A percentile compares a stretch with the other conserved stretches of the same genome.
Evolutionary conservation across 2,329 filamentous ascomycete genomes (phyloP).

Genomic region (Chaetomium sp.): DNA sequence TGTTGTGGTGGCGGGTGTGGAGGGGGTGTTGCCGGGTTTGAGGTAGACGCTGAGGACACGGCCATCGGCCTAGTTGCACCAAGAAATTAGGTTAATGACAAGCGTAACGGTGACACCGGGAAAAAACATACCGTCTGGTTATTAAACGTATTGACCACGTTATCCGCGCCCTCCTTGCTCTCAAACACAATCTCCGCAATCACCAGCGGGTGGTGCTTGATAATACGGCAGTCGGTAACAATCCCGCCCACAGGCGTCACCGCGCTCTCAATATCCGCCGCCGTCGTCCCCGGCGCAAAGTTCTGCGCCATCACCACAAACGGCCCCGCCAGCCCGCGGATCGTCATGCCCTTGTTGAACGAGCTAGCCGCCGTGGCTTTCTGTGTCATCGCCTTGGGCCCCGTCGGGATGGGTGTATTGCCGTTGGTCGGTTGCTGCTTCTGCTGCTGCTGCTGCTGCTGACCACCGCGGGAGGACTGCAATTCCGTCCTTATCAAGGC

Average conservation of each 20-base stretch:
- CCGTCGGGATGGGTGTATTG: slow-evolving; percentile 19
- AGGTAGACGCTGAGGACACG: slow-evolving; percentile 66
- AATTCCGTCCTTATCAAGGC: slow-evolving; percentile 38
- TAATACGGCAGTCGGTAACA: slow-evolving; percentile 59
- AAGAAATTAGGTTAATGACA: not conserved
- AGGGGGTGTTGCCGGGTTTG: slow-evolving; percentile 45
- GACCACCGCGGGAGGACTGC: slow-evolving; percentile 27
- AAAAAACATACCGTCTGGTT: slow-evolving; percentile 59
- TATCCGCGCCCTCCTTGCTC: slow-evolving; percentile 64
- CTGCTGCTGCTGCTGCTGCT: slow-evolving; percentile 34
- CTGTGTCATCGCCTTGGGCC: slow-evolving; percentile 4
- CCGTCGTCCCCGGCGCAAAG: slow-evolving; percentile 74
- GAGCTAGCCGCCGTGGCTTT: slow-evolving; percentile 18
- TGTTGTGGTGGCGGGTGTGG: slow-evolving; percentile 27
- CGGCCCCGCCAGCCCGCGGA: slow-evolving; percentile 66
- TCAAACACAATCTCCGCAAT: slow-evolving; percentile 73
- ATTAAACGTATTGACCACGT: slow-evolving; percentile 69
- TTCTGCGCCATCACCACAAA: slow-evolving; percentile 71
- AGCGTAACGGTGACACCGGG: not conserved
- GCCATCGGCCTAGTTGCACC: slow-evolving; percentile 55
- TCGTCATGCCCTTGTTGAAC: slow-evolving; percentile 51
- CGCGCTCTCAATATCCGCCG: slow-evolving; percentile 75
- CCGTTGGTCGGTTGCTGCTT: slow-evolving; percentile 7
- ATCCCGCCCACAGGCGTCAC: slow-evolving; percentile 69
- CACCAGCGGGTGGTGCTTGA: slow-evolving; percentile 63